Base-by-base conservation (phyloP, 176 grass and related monocot species). In the Cenchrus fungigraminus region DNA sequence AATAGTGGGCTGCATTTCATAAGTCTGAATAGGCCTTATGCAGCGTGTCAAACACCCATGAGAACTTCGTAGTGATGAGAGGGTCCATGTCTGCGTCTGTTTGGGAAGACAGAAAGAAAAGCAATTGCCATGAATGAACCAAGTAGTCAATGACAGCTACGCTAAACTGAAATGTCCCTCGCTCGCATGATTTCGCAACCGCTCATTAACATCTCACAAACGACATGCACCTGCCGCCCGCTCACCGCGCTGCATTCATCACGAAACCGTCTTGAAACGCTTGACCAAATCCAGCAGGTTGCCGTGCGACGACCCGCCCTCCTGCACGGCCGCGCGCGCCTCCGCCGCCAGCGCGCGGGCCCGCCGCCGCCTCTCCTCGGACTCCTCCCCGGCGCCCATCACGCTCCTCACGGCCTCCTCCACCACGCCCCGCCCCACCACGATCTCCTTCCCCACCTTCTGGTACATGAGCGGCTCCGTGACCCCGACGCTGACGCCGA, bases 381-480 rank as follows among this genome's bases (percentile, higher is more conserved):
- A 79, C 31, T 93, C 79, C 29, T 83, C 78, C 4, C 79, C 91
- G 67, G 29, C 86, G n/a, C 16, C 83, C 56, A 93, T 86, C 15
- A 88, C 6, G n/a, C 61, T 85, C 47, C 76, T 73, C 61, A 90
- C 74, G 13, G 88, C 91, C 47, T 4, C 17, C 79, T 81, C 52
- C 56, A 82, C 55, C 34, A 64, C 12, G 20, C 4, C 47, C 40
- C 77, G 61, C 12, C 58, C 49, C 5, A 81, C 78, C 65, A 60
- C 37, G 22, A 84, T 58, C 49, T 73, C 87, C 87, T 84, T 84
- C 87, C 44, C 6, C 34, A 25, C 81, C 46, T 0, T 1, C 40
- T 2, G 13, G 31, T 57, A 80, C 42, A 46, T 6, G 0, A 77
- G 1, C 49, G 85, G 81, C 43, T 76, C 83, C 52, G 58, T 58